Conservation (phyloP, 805 yeast genomes). For the Yarrowia osloensis region DNA sequence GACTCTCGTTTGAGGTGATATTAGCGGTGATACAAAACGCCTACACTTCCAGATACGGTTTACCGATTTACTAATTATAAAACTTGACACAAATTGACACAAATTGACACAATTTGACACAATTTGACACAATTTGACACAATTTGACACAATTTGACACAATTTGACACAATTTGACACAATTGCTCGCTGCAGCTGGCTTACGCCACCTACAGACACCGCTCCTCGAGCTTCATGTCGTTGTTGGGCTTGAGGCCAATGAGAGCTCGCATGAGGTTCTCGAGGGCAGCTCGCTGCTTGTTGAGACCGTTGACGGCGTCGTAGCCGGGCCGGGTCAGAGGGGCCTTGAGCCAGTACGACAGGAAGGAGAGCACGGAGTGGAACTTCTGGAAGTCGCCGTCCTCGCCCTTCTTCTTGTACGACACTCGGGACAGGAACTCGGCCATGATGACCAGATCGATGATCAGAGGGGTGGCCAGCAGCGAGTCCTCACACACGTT, state of each 20-base stretch:
- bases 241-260: slow-evolving; percentile 88
- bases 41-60: no score
- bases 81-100: not conserved
- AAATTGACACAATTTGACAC: no score
- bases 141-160: no score
- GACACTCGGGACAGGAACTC: slow-evolving; percentile 87
- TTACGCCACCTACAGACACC: no score
- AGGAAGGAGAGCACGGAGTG: slow-evolving; percentile 85
- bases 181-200: no score
- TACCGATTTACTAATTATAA: slow-evolving; percentile 19
- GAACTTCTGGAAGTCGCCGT: slow-evolving; percentile 58
- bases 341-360: slow-evolving; percentile 96
- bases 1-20: no score
- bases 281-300: slow-evolving; percentile 91
- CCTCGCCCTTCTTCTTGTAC: slow-evolving; percentile 60
- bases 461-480: slow-evolving; percentile 90
- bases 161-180: no score
- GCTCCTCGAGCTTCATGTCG: slow-evolving; percentile 93
- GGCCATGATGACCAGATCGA: slow-evolving; percentile 85
- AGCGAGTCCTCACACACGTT: slow-evolving; percentile 96
- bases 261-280: slow-evolving; percentile 83
- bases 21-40: no score
- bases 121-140: no score
- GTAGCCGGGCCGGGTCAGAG: slow-evolving; percentile 86
- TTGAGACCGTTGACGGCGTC: slow-evolving; percentile 90